A percentile compares a stretch with the other conserved stretches of the same genome.
Evolutionary conservation across 2,329 filamentous ascomycete genomes (phyloP).

Genomic region (Fusarium buharicum): DNA sequence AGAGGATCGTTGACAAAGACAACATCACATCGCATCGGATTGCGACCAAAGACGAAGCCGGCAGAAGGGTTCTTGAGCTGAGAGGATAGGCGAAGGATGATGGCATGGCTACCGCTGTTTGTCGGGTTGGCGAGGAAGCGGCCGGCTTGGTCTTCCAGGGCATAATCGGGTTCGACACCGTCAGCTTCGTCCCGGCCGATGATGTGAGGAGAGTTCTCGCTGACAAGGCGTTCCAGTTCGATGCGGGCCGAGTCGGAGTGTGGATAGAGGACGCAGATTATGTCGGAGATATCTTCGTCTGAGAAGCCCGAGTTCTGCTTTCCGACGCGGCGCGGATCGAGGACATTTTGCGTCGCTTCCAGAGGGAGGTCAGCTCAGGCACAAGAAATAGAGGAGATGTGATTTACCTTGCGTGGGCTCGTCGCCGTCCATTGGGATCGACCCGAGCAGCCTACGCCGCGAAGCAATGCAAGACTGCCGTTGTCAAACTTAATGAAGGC

Average conservation of each 20-base stretch:
- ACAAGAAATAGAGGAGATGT: conserved; percentile 19
- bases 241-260: conserved; percentile 76
- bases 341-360: conserved; percentile 78
- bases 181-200: conserved; percentile 61
- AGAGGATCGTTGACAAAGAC: conserved; percentile 72
- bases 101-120: conserved; percentile 69
- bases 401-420: conserved; percentile 56
- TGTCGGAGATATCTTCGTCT: conserved; percentile 85
- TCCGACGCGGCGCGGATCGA: conserved; percentile 83
- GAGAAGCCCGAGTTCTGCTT: conserved; percentile 84
- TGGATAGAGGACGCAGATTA: conserved; percentile 88
- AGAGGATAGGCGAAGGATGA: conserved; percentile 84
- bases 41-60: conserved; percentile 91
- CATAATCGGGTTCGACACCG: conserved; percentile 62
- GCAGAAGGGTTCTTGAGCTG: conserved; percentile 71
- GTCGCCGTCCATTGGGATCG: conserved; percentile 57
- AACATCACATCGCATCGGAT: conserved; percentile 75
- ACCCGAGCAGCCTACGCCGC: conserved; percentile 46
- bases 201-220: conserved; percentile 60
- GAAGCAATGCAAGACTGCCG: conserved; percentile 37
- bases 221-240: conserved; percentile 69
- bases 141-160: conserved; percentile 60
- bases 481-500: conserved; percentile 20
- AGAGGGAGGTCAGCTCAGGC: conserved; percentile 30
- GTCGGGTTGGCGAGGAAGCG: conserved; percentile 58